phyloP scores from a whole-genome alignment of 169 alveolate genomes.

The Cryptosporidium sp. region DNA sequence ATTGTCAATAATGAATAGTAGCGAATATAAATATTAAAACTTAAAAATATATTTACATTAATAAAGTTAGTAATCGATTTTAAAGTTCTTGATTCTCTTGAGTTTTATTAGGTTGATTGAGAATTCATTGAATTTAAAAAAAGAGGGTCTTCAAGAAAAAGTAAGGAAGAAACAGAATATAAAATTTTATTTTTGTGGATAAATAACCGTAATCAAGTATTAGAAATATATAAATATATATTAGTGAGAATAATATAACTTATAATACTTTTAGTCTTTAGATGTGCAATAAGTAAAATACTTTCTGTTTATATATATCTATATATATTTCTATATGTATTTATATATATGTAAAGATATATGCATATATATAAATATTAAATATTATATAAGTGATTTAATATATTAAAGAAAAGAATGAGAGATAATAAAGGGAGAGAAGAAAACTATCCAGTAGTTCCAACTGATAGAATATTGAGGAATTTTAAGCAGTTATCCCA shows the following conservation, averaged over 20 bases:
- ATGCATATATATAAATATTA: background rate
- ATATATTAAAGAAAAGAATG: conserved; percentile 12
- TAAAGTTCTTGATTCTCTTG: background rate
- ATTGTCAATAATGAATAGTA: background rate
- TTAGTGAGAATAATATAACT: background rate
- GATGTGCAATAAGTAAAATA: background rate
- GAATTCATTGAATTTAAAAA: background rate
- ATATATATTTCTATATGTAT: background rate
- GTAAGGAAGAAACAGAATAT: background rate
- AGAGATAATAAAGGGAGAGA: conserved; percentile 13
- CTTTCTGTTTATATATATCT: background rate
- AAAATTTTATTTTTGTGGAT: background rate
- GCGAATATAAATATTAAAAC: too few relatives aligned
- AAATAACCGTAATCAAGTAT: background rate
- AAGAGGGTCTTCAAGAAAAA: background rate
- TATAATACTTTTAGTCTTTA: conserved; percentile 3
- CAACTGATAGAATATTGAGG: conserved; percentile 59
- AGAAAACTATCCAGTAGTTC: conserved; percentile 48
- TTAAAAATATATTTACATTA: background rate
- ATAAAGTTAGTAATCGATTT: background rate
- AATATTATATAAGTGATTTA: background rate
- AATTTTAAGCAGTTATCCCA: conserved; percentile 64
- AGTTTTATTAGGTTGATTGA: background rate
- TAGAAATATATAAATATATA: background rate
- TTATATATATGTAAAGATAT: too few relatives aligned